Base-by-base conservation (phyloP, 1,284 basidiomycete species). In the Megacollybia platyphylla region DNA sequence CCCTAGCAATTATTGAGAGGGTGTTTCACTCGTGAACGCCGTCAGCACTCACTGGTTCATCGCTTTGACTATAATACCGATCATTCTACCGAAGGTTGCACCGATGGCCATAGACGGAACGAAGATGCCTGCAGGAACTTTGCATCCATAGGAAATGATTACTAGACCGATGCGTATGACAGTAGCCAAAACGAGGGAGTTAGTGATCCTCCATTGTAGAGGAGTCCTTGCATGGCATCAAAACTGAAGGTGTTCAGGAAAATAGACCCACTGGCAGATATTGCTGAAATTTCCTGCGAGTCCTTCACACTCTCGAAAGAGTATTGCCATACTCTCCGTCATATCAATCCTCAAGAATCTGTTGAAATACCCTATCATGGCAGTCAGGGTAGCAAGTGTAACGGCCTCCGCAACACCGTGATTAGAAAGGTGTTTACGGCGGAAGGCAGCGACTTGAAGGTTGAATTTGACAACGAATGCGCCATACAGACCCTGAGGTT, bases 31-130 rank as follows among this genome's bases (percentile, higher is more conserved):
- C 10, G 15, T 34, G 31, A 7, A 34, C 15, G 20, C 31, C 4
- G 31, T 15, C 31, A 4, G 11, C 42, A 48, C 77, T 52, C 48
- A 90, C 90, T 68, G 71, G 58, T 97, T 83, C 58, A 97, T 68
- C 0, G 93, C 92, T 60, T 94, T 94, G 35, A 96, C 89, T 48
- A 94, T 70, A 48, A 97, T 97, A 0, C 94, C 93, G 10, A 97
- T 65, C 88, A 97, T 93, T 28, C 93, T 70, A 1, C 94, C 93
- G 57, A 97, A 97, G 0, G 88, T 88, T 2, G 93, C 94, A 13
- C 93, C 93, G 37, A 97, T 82, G 2, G 93, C 94, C 92, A 97
- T 97, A 1, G 91, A 96, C 0, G 93, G 93, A 0, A 97, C 87
- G 53, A 97, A 97, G 52, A 97, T 97, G 40, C 96, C 96, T 5